A percentile compares a stretch with the other conserved stretches of the same genome.
Conservation (phyloP, 2,329 filamentous ascomycete genomes). For the Fusarium sp. region DNA sequence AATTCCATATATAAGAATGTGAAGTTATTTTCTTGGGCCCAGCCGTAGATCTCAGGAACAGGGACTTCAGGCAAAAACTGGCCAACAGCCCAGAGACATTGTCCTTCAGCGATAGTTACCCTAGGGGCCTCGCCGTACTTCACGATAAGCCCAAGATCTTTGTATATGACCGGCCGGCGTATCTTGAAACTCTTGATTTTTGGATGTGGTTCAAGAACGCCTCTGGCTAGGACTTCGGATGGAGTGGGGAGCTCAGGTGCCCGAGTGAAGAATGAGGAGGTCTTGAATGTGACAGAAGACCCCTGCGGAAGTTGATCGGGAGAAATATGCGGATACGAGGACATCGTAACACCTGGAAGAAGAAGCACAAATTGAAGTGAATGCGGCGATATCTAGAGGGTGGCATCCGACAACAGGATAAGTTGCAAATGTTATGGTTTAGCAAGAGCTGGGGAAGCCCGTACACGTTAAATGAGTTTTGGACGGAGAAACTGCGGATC, state of each 20-base stretch:
- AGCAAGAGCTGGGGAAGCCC: too few relatives aligned
- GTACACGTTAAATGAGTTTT: too few relatives aligned
- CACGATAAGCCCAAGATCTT: conserved; percentile 24
- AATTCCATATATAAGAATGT: conserved; percentile 20
- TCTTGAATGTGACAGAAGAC: not conserved
- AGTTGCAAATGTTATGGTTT: too few relatives aligned
- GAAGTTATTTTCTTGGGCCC: not conserved
- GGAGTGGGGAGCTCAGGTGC: not conserved
- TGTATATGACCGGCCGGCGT: not conserved
- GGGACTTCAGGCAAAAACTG: conserved; percentile 12
- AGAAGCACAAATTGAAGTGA: too few relatives aligned
- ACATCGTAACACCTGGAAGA: not conserved
- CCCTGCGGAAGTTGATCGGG: not conserved
- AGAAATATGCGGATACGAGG: not conserved
- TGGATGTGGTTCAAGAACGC: not conserved
- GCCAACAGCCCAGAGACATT: not conserved
- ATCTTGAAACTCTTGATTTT: not conserved
- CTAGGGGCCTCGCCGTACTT: conserved; percentile 1
- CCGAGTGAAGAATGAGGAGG: not conserved
- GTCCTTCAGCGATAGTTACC: not conserved
- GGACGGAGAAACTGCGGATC: too few relatives aligned
- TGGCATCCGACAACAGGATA: too few relatives aligned
- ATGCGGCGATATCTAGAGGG: too few relatives aligned
- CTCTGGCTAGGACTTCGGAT: not conserved
- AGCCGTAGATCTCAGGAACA: conserved; percentile 31